Conservation (phyloP, 345 rosid genomes). For the Hypericum androsaemum region DNA sequence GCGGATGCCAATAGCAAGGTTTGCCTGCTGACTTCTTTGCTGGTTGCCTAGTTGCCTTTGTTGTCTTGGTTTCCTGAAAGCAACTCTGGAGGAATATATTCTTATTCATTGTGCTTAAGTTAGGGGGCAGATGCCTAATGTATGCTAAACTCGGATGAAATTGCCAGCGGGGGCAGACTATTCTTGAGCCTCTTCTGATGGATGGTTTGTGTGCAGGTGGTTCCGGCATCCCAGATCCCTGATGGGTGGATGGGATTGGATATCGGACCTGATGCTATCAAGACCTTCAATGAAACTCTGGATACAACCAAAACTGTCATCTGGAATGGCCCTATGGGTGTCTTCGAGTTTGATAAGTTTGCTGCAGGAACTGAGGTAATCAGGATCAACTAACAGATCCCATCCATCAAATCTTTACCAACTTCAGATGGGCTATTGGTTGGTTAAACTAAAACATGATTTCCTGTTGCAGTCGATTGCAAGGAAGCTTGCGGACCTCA, state of each 20-base stretch:
- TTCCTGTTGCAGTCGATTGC: constrained; percentile 58
- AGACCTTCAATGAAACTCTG: constrained; percentile 55
- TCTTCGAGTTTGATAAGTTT: constrained; percentile 83
- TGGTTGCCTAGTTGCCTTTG: background rate
- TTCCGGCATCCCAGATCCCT: constrained; percentile 65
- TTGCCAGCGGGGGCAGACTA: no score
- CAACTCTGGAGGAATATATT: background rate
- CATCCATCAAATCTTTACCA: background rate
- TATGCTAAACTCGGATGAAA: no score
- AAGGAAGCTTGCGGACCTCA: constrained; percentile 73
- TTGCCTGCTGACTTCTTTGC: constrained; percentile 5
- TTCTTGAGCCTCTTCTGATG: no score
- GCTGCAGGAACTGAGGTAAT: constrained; percentile 81
- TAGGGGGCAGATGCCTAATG: background rate
- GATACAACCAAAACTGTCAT: constrained; percentile 70
- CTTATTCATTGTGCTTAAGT: background rate
- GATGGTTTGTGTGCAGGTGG: constrained; percentile 34
- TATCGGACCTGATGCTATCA: constrained; percentile 72
- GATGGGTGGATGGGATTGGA: constrained; percentile 98
- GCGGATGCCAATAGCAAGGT: constrained; percentile 90
- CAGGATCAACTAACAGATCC: background rate
- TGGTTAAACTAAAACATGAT: background rate
- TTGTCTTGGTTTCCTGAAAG: background rate
- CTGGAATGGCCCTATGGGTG: constrained; percentile 99
- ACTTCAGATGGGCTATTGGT: background rate